A percentile compares a stretch with the other conserved stretches of the same genome.
These are phyloP conservation scores for Candida suzukii DNA, from an alignment of 805 yeast species.

Conservation along the genomic window DNA sequence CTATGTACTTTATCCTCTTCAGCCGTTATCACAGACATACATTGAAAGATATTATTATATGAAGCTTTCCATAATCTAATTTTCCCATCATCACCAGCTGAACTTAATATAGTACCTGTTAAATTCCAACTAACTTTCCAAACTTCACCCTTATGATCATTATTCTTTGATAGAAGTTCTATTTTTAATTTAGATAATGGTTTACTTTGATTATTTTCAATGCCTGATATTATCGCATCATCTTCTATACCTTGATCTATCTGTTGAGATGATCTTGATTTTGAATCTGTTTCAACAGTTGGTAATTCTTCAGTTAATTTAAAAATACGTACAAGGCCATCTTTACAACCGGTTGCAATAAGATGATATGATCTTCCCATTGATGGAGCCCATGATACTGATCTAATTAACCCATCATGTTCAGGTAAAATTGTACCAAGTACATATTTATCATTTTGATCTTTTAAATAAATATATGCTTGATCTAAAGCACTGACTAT, in stretches of 20 bases:
- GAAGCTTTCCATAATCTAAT: slow-evolving; percentile 89
- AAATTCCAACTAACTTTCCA: slow-evolving; percentile 96
- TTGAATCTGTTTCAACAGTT: slow-evolving; percentile 3
- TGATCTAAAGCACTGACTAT: slow-evolving; percentile 83
- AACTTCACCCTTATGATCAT: slow-evolving; percentile 45
- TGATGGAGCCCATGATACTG: slow-evolving; percentile 94
- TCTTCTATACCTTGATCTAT: slow-evolving; percentile 7
- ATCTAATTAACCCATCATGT: slow-evolving; percentile 79
- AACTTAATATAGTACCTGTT: slow-evolving; percentile 86
- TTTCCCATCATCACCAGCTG: slow-evolving; percentile 94
- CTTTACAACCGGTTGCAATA: slow-evolving; percentile 93
- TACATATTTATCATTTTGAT: slow-evolving; percentile 42
- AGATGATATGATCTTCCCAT: slow-evolving; percentile 87
- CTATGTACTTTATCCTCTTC: slow-evolving; percentile 24
- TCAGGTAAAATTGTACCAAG: slow-evolving; percentile 67
- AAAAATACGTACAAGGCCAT: slow-evolving; percentile 84
- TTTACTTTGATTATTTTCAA: slow-evolving; percentile 7
- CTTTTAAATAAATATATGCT: slow-evolving; percentile 62
- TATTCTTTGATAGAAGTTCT: slow-evolving; percentile 20
- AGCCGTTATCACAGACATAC: slow-evolving; percentile 79
- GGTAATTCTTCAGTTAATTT: slow-evolving; percentile 46
- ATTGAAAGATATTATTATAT: slow-evolving; percentile 79
- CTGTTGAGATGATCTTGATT: not conserved
- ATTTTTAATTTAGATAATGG: slow-evolving; percentile 11
- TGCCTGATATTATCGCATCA: slow-evolving; percentile 1